Conservation (phyloP, 2,329 filamentous ascomycete genomes). For the Apiospora sp. region DNA sequence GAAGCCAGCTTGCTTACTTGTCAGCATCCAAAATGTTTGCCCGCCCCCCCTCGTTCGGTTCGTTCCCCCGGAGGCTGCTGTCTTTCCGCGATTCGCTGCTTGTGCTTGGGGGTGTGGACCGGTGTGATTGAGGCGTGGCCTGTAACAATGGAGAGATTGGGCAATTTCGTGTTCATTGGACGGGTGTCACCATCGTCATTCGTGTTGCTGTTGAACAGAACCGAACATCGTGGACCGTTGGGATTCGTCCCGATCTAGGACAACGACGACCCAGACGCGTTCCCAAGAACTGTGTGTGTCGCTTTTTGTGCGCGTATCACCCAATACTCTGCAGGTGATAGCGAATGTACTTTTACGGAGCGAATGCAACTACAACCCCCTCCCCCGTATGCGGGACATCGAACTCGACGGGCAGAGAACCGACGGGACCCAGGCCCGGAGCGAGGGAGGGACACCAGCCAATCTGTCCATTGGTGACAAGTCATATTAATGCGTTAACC, state of each 20-base stretch:
- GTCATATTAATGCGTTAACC: neutral
- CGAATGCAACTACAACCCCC: neutral
- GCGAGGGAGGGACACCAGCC: neutral
- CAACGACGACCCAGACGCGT: neutral
- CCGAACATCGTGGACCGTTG: neutral
- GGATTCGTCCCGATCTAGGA: neutral
- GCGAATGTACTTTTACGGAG: neutral
- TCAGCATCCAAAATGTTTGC: neutral
- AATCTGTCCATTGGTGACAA: neutral
- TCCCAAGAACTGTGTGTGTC: neutral
- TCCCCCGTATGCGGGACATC: neutral
- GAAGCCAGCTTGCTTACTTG: neutral
- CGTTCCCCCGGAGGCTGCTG: neutral
- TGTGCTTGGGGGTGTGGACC: neutral
- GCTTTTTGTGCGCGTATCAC: conserved; percentile 6
- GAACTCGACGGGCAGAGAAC: neutral
- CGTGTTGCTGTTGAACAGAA: conserved; percentile 12
- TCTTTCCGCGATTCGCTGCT: conserved; percentile 16
- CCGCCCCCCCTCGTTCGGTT: neutral
- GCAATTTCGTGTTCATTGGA: conserved; percentile 18
- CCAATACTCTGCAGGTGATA: conserved; percentile 4
- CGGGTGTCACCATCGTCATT: conserved; percentile 4
- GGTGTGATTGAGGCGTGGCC: conserved; percentile 21
- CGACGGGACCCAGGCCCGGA: neutral
- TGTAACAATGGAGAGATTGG: conserved; percentile 19